phyloP scores from a whole-genome alignment of 2,329 filamentous ascomycete genomes.

The Plenodomus lindquistii region DNA sequence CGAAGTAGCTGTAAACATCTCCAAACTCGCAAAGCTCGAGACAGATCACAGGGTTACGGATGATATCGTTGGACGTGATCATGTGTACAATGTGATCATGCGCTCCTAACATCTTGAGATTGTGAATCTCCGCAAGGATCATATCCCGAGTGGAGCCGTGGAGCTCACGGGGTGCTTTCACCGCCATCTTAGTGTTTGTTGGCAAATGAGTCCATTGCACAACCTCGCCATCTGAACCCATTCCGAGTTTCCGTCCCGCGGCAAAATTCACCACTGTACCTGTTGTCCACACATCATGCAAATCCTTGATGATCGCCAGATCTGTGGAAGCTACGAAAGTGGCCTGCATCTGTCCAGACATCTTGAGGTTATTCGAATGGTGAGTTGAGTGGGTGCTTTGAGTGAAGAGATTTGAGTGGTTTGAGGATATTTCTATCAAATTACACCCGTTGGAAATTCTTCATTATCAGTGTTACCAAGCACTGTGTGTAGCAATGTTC shows the following conservation, averaged over 20 bases:
- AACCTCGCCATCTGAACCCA: not conserved
- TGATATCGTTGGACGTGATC: constrained; percentile 3
- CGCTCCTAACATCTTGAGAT: constrained; percentile 1
- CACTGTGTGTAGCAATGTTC: no score
- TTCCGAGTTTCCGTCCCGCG: not conserved
- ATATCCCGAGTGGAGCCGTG: not conserved
- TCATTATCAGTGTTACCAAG: not conserved
- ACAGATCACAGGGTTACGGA: constrained; percentile 20
- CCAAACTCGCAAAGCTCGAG: constrained; percentile 23
- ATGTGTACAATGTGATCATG: constrained; percentile 19
- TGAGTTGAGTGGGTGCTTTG: not conserved
- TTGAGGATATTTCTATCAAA: no score
- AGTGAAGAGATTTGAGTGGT: not conserved
- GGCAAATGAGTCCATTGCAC: not conserved
- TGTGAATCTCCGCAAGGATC: not conserved
- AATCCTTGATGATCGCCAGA: not conserved
- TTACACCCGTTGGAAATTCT: no score
- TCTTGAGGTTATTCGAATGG: not conserved
- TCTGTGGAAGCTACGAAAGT: not conserved
- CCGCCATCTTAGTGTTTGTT: not conserved
- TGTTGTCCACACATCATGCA: not conserved
- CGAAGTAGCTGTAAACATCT: constrained; percentile 12
- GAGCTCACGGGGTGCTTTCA: not conserved
- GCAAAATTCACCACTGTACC: not conserved
- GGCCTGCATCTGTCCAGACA: not conserved